These are phyloP conservation scores for Spathaspora jeffriesii DNA, from an alignment of 1,139 yeast species.

Conservation along the genomic window DNA sequence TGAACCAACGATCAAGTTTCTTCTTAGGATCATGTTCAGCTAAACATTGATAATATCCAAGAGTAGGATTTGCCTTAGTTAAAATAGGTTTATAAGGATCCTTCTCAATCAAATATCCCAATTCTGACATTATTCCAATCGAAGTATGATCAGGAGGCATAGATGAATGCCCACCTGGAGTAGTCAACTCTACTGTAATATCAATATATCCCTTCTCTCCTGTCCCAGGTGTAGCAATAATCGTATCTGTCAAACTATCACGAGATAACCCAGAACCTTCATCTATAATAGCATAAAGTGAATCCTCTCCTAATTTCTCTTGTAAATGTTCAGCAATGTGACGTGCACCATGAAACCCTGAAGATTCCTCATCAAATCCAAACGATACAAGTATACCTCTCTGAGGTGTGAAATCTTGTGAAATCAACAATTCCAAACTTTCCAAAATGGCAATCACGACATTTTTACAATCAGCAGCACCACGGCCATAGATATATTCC, in stretches of 20 bases:
- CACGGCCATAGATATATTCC: conserved; percentile 37
- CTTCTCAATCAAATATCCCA: conserved; percentile 35
- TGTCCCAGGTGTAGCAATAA: conserved; percentile 38
- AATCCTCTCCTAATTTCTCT: conserved; percentile 31
- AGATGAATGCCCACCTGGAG: conserved; percentile 49
- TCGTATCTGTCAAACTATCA: conserved; percentile 28
- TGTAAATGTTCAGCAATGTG: conserved; percentile 29
- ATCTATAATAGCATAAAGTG: conserved; percentile 42
- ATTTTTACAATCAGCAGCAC: conserved; percentile 44
- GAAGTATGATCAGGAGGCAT: conserved; percentile 49
- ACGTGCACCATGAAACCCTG: conserved; percentile 38
- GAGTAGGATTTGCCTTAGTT: conserved; percentile 32
- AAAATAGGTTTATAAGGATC: conserved; percentile 36
- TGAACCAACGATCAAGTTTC: conserved; percentile 18
- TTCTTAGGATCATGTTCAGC: conserved; percentile 32
- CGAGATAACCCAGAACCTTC: conserved; percentile 39
- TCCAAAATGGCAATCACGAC: conserved; percentile 39
- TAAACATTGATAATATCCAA: conserved; percentile 34
- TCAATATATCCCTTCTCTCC: conserved; percentile 46
- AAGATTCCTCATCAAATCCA: conserved; percentile 48
- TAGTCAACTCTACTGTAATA: conserved; percentile 30
- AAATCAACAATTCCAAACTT: conserved; percentile 34
- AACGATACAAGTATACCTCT: conserved; percentile 42
- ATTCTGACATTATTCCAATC: conserved; percentile 44
- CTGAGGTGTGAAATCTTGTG: conserved; percentile 28